A percentile compares a stretch with the other conserved stretches of the same genome.
Conservation (phyloP, 306 rosid species). For the Abrus pulchellus region DNA sequence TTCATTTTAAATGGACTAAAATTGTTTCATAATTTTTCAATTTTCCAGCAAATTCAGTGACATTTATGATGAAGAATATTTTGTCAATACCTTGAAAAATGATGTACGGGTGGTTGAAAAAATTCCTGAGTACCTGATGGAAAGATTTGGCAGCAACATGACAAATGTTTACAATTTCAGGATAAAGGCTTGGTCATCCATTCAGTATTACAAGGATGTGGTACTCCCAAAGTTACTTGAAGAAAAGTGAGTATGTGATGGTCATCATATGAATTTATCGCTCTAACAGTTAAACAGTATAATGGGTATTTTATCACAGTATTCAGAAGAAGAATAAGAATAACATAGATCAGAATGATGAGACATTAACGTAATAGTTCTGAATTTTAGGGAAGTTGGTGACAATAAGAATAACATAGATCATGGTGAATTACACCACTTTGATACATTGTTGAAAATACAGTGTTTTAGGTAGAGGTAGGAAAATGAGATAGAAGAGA, state of each 20-base stretch:
- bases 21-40: constrained; percentile 49
- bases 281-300: constrained; percentile 25
- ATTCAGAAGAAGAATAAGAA: constrained; percentile 9
- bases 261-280: constrained; percentile 28
- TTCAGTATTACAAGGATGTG: constrained; percentile 78
- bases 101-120: constrained; percentile 85
- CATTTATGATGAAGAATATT: constrained; percentile 90
- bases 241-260: constrained; percentile 75
- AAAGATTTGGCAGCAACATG: constrained; percentile 94
- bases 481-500: too few species aligned
- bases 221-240: constrained; percentile 95
- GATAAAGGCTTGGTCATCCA: constrained; percentile 93
- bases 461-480: too few species aligned
- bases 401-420: too few species aligned
- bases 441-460: too few species aligned
- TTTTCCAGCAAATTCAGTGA: constrained; percentile 88
- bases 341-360: too few species aligned
- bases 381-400: too few species aligned
- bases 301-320: not conserved
- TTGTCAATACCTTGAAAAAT: constrained; percentile 69
- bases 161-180: constrained; percentile 95
- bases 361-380: too few species aligned
- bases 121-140: constrained; percentile 92
- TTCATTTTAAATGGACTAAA: constrained; percentile 32
- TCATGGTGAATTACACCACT: too few species aligned